A percentile compares a stretch with the other conserved stretches of the same genome.
Conservation (phyloP, 2,329 filamentous ascomycete genomes). For the Trichoderma oligosporum region DNA sequence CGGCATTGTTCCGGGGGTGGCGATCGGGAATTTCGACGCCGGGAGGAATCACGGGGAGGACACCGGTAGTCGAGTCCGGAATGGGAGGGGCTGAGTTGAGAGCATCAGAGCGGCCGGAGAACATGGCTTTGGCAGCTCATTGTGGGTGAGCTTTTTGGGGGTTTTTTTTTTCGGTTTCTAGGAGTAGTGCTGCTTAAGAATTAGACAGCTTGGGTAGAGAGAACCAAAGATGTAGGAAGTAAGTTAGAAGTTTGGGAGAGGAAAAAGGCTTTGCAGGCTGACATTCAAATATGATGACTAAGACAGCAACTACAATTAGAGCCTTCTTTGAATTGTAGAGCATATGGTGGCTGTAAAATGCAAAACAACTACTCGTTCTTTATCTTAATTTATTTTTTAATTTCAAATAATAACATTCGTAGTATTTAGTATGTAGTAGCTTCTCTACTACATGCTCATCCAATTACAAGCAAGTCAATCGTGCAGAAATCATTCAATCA, state of each 20-base stretch:
- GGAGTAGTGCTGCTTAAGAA: not conserved
- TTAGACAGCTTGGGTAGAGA: not conserved
- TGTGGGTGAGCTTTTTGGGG: conserved; percentile 16
- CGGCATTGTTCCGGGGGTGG: conserved; percentile 50
- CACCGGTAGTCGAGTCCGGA: conserved; percentile 32
- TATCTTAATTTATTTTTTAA: too few species aligned
- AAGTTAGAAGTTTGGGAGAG: not conserved
- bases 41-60: conserved; percentile 45
- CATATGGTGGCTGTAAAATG: too few species aligned
- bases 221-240: not conserved
- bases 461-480: too few species aligned
- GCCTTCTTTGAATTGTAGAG: too few species aligned
- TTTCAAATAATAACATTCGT: too few species aligned
- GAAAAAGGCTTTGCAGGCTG: not conserved
- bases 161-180: not conserved
- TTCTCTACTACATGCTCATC: too few species aligned
- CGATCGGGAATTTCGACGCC: conserved; percentile 44
- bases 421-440: too few species aligned
- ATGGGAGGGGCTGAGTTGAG: conserved; percentile 29
- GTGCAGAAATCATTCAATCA: not conserved
- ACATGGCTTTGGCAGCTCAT: conserved; percentile 37
- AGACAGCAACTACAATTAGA: too few species aligned
- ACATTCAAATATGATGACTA: not conserved
- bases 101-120: conserved; percentile 33
- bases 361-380: too few species aligned